A percentile compares a stretch with the other conserved stretches of the same genome.
phyloP scores from a whole-genome alignment of 345 rosid genomes.

The Lepidium sativum region DNA sequence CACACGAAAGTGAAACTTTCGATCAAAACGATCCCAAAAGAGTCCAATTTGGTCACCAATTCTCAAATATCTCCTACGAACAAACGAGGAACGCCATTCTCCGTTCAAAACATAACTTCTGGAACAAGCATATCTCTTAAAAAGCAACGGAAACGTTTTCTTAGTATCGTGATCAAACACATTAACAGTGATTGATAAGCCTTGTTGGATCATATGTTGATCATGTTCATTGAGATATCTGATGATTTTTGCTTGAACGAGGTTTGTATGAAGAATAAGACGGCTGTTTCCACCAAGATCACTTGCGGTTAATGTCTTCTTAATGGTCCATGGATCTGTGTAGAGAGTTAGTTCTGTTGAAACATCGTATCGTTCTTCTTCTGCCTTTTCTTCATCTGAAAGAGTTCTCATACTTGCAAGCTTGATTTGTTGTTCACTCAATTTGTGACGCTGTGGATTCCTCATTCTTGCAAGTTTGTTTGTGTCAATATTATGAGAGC shows the following conservation, averaged over 20 bases:
- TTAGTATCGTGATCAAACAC: conserved; percentile 17
- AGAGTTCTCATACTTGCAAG: neutral
- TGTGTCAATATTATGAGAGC: too few relatives aligned
- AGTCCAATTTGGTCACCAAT: neutral
- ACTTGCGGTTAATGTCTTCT: neutral
- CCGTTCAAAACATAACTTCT: neutral
- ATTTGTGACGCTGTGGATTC: neutral
- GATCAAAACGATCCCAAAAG: conserved; percentile 16
- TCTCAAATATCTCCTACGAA: neutral
- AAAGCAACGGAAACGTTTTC: neutral
- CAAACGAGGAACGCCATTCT: conserved; percentile 8
- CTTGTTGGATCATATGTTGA: neutral
- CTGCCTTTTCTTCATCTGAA: neutral
- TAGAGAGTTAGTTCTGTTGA: conserved; percentile 1
- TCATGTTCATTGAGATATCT: neutral
- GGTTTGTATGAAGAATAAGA: neutral
- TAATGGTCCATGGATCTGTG: conserved; percentile 14
- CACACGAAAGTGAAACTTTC: conserved; percentile 3
- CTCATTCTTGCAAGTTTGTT: too few relatives aligned
- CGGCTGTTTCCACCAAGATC: conserved; percentile 1
- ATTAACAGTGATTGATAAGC: neutral
- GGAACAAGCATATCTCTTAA: neutral
- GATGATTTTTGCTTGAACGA: neutral
- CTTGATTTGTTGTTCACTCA: neutral
- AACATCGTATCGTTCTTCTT: neutral